A percentile compares a stretch with the other conserved stretches of the same genome.
Evolutionary conservation across 805 yeast species (phyloP).

Genomic region (Yamadazyma sp.): DNA sequence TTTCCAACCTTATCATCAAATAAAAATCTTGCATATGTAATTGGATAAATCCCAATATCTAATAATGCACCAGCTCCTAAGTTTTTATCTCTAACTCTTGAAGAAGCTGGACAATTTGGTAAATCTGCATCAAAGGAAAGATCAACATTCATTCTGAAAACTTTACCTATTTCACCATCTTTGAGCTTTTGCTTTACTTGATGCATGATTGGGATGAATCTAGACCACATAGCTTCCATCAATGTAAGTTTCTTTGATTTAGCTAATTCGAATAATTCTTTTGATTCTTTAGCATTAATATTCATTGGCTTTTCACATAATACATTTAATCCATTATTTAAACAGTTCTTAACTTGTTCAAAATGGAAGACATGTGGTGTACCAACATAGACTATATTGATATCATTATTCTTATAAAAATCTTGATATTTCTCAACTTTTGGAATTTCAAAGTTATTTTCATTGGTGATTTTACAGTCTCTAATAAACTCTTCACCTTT

Average conservation of each 20-base stretch:
- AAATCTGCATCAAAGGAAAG: slow-evolving; percentile 36
- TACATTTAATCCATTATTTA: slow-evolving; percentile 47
- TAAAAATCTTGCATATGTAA: slow-evolving; percentile 44
- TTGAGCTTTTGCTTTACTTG: slow-evolving; percentile 32
- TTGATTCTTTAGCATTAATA: slow-evolving; percentile 44
- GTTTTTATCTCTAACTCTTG: slow-evolving; percentile 41
- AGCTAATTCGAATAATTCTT: slow-evolving; percentile 42
- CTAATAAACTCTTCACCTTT: slow-evolving; percentile 36
- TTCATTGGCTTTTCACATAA: slow-evolving; percentile 56
- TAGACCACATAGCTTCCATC: slow-evolving; percentile 62
- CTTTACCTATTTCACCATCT: slow-evolving; percentile 44
- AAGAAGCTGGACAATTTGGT: slow-evolving; percentile 24
- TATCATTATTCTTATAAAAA: slow-evolving; percentile 38
- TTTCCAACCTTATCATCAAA: slow-evolving; percentile 32
- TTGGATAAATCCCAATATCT: slow-evolving; percentile 53
- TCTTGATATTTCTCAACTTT: slow-evolving; percentile 38
- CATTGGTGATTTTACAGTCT: slow-evolving; percentile 14
- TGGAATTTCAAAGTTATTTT: slow-evolving; percentile 25
- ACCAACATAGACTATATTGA: slow-evolving; percentile 53
- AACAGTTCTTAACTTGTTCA: slow-evolving; percentile 41
- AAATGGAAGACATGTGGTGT: slow-evolving; percentile 54
- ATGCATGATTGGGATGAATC: slow-evolving; percentile 46
- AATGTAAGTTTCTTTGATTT: slow-evolving; percentile 40
- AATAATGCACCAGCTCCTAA: slow-evolving; percentile 57
- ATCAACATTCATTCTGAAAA: slow-evolving; percentile 43